A percentile compares a stretch with the other conserved stretches of the same genome.
Evolutionary conservation across 208 protist genomes (phyloP).

Genomic region (Vickermania ingenoplastis): DNA sequence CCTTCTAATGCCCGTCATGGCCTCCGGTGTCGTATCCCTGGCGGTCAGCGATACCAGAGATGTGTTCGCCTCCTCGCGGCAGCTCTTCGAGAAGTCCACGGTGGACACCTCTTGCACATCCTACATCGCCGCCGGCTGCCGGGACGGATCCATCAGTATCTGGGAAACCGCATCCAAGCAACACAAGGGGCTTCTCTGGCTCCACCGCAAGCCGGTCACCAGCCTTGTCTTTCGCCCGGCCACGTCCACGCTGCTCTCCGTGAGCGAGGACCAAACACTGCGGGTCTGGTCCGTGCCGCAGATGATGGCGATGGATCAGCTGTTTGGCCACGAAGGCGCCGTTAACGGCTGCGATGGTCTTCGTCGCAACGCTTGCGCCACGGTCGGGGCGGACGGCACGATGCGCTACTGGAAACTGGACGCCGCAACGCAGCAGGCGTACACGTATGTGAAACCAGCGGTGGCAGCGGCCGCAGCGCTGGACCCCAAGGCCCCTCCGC

Average conservation of each 20-base stretch:
- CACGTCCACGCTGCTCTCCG: conserved; percentile 57
- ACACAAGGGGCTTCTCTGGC: conserved; percentile 69
- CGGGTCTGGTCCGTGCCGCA: conserved; percentile 82
- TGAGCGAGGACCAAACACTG: conserved; percentile 69
- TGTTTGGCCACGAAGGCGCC: conserved; percentile 77
- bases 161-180: conserved; percentile 59
- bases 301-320: conserved; percentile 77
- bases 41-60: conserved; percentile 73
- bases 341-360: conserved; percentile 53
- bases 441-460: conserved; percentile 18
- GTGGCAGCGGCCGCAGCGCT: conserved; percentile 3
- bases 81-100: conserved; percentile 74
- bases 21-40: conserved; percentile 52
- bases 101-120: conserved; percentile 69
- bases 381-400: conserved; percentile 75
- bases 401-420: conserved; percentile 88
- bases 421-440: conserved; percentile 74
- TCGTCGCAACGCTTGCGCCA: conserved; percentile 59
- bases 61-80: conserved; percentile 38
- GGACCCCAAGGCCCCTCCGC: not conserved
- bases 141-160: conserved; percentile 70
- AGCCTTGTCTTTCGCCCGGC: conserved; percentile 69
- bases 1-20: conserved; percentile 53
- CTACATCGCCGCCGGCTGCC: conserved; percentile 69
- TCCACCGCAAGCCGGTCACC: conserved; percentile 79